Evolutionary conservation across 2,329 filamentous ascomycete genomes (phyloP).

Genomic region (Clonostachys solani): DNA sequence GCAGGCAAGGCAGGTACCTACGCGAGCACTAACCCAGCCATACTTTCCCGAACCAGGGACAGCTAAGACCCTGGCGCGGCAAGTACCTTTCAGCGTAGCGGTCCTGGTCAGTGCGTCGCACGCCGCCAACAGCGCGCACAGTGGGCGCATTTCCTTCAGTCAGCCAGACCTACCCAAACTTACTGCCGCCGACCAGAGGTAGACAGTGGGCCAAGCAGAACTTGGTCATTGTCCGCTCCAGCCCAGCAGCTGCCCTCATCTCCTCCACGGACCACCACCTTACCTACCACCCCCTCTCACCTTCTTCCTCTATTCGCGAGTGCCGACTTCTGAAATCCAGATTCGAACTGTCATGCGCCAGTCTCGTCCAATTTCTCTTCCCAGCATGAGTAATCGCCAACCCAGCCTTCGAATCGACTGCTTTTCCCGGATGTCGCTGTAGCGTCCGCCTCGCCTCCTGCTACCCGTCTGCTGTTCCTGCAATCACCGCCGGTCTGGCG

Average conservation of each 20-base stretch:
- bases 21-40: no score
- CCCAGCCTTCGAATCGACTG: not conserved
- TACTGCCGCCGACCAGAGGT: no score
- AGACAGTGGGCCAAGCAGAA: no score
- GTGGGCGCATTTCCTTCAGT: no score
- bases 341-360: not conserved
- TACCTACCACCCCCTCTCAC: not conserved
- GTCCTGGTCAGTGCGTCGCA: no score
- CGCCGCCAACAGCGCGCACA: no score
- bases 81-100: no score
- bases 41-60: no score
- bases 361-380: not conserved
- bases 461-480: slow-evolving; percentile 1
- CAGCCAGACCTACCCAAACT: no score
- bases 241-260: not conserved
- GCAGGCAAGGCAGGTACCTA: no score
- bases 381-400: slow-evolving; percentile 2
- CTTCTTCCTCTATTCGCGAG: not conserved
- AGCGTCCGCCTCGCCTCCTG: not conserved
- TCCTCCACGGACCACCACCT: not conserved
- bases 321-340: not conserved
- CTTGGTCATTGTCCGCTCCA: no score
- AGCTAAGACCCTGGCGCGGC: no score
- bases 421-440: not conserved
- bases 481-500: not conserved